Conservation (phyloP, 23 red algal species). For the Gracilaria domingensis region DNA sequence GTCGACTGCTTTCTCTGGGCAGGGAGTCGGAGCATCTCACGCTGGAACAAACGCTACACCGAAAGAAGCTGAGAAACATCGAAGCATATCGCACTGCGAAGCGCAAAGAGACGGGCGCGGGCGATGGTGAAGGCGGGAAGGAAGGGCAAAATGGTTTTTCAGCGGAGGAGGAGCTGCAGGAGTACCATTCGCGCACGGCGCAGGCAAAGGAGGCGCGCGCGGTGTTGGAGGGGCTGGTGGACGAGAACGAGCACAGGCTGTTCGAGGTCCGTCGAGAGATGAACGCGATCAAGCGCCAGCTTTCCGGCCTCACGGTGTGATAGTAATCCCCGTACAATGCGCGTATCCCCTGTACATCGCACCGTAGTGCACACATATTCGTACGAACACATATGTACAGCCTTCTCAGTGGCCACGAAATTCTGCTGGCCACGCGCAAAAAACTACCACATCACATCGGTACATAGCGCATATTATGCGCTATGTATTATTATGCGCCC, state of each 20-base stretch:
- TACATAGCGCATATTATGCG: too few relatives aligned
- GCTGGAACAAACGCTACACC: neutral
- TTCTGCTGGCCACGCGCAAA: too few relatives aligned
- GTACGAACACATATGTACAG: too few relatives aligned
- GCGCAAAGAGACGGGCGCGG: neutral
- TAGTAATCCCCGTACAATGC: too few relatives aligned
- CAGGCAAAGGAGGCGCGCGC: neutral
- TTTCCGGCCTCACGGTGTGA: too few relatives aligned
- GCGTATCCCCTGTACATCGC: too few relatives aligned
- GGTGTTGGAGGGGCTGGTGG: neutral
- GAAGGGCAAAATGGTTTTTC: neutral
- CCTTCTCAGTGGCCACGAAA: too few relatives aligned
- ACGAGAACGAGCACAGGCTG: neutral
- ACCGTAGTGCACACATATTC: too few relatives aligned
- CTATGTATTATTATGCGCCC: too few relatives aligned
- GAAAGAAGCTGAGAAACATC: neutral
- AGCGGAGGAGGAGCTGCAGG: neutral
- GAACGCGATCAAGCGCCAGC: neutral
- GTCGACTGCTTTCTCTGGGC: neutral
- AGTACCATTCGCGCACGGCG: neutral
- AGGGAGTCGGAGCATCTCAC: neutral
- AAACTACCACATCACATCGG: too few relatives aligned
- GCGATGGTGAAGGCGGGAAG: neutral
- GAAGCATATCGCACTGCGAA: neutral
- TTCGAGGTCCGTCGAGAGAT: neutral